Conservation (phyloP, 1,284 basidiomycete species). For the Marasmius fiardii region DNA sequence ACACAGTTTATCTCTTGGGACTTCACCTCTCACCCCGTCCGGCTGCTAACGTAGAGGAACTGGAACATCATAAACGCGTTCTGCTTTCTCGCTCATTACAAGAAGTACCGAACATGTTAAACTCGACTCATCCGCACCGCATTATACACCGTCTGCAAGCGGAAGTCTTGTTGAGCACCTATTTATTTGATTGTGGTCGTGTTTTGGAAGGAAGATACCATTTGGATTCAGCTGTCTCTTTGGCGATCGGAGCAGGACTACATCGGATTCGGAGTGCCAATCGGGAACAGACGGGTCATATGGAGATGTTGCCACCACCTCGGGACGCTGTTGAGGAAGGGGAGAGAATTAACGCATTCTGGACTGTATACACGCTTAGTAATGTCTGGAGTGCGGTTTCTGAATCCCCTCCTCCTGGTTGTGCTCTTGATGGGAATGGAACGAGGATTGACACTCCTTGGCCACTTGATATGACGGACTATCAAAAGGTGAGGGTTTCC, state of each 20-base stretch:
- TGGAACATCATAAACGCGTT: neutral
- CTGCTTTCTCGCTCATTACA: neutral
- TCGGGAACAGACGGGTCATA: too few species aligned
- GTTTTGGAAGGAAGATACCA: neutral
- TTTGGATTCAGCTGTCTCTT: neutral
- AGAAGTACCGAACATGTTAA: neutral
- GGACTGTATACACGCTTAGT: neutral
- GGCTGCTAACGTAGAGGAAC: neutral
- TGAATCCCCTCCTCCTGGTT: neutral
- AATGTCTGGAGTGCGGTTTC: neutral
- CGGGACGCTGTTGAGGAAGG: neutral
- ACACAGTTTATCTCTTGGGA: slow-evolving; percentile 48
- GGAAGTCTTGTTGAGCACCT: neutral
- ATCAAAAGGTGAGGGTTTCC: neutral
- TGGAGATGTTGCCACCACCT: neutral
- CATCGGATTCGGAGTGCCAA: neutral
- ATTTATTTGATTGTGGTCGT: neutral
- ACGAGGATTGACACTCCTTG: neutral
- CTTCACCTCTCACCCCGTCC: slow-evolving; percentile 27
- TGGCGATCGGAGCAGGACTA: neutral
- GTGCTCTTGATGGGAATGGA: neutral
- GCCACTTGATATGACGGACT: neutral
- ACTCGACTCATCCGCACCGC: neutral
- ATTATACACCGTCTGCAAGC: neutral
- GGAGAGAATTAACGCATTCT: slow-evolving; percentile 1